phyloP scores from a whole-genome alignment of 306 rosid species.

The Senna tora region DNA sequence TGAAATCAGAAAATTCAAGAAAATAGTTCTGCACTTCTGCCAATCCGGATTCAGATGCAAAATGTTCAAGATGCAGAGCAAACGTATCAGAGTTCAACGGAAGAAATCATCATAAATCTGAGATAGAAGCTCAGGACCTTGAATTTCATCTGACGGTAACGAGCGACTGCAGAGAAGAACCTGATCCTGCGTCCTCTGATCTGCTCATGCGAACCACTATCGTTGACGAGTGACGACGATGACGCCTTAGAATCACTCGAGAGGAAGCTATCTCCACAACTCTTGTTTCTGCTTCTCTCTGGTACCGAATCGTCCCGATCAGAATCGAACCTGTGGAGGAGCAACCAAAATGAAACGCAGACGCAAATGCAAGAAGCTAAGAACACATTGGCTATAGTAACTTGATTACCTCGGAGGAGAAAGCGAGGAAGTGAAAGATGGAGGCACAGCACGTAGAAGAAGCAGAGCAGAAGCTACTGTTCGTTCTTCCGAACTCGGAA shows the following conservation, averaged over 20 bases:
- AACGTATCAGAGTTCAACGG: background rate
- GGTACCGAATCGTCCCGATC: slow-evolving; percentile 28
- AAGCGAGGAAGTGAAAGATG: slow-evolving; percentile 26
- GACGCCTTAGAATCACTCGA: slow-evolving; percentile 47
- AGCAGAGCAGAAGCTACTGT: slow-evolving; percentile 80
- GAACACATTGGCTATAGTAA: background rate
- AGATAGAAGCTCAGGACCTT: slow-evolving; percentile 43
- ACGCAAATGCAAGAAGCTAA: background rate
- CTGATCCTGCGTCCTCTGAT: slow-evolving; percentile 38
- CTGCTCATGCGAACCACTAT: slow-evolving; percentile 52
- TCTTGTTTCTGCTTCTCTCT: slow-evolving; percentile 38
- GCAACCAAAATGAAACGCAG: slow-evolving; percentile 12
- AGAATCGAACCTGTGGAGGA: slow-evolving; percentile 46
- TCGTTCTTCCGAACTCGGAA: slow-evolving; percentile 66
- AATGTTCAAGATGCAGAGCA: background rate
- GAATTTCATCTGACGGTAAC: slow-evolving; percentile 54
- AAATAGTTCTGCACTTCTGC: background rate
- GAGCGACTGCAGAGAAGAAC: slow-evolving; percentile 45
- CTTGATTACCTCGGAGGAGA: slow-evolving; percentile 45
- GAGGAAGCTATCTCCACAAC: slow-evolving; percentile 38
- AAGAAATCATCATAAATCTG: background rate
- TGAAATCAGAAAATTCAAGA: slow-evolving; percentile 14
- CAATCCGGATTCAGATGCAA: background rate
- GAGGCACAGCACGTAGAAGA: slow-evolving; percentile 57
- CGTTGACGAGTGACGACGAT: slow-evolving; percentile 49